These are phyloP conservation scores for Lonicera japonica DNA, from an alignment of 129 eudicot genomes.

Conservation along the genomic window DNA sequence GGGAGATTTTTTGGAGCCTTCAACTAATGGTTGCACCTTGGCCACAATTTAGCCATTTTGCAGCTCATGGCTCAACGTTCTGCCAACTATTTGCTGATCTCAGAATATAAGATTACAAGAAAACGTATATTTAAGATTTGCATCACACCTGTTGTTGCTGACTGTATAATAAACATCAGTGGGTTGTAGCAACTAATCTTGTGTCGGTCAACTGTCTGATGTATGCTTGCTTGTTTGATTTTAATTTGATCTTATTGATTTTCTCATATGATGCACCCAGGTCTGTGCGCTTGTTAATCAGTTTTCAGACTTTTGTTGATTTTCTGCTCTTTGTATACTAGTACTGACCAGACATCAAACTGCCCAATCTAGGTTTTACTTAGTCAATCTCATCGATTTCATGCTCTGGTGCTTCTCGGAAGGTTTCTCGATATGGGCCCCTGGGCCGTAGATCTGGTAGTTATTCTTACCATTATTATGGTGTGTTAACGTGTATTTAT, in stretches of 20 bases:
- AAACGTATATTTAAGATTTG: too few species aligned
- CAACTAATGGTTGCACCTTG: too few species aligned
- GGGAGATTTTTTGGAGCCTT: too few species aligned
- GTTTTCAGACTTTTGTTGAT: neutral
- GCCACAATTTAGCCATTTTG: too few species aligned
- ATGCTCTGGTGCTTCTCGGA: constrained; percentile 96
- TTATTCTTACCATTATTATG: constrained; percentile 7
- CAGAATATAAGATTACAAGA: too few species aligned
- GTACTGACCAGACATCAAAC: constrained; percentile 3
- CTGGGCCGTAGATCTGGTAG: constrained; percentile 97
- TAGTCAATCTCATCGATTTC: constrained; percentile 88
- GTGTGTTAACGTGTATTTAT: neutral
- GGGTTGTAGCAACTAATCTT: too few species aligned
- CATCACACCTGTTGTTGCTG: too few species aligned
- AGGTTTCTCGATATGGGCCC: constrained; percentile 96
- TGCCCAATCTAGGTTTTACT: constrained; percentile 53
- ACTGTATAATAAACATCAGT: too few species aligned
- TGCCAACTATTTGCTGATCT: too few species aligned
- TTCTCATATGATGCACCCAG: neutral
- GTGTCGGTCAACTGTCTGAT: too few species aligned
- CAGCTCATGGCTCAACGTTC: too few species aligned
- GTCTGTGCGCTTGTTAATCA: neutral
- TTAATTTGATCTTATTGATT: neutral
- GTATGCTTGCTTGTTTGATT: neutral
- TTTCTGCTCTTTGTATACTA: constrained; percentile 6